Evolutionary conservation across 2,329 filamentous ascomycete genomes (phyloP).

Genomic region (Diaporthe vexans): DNA sequence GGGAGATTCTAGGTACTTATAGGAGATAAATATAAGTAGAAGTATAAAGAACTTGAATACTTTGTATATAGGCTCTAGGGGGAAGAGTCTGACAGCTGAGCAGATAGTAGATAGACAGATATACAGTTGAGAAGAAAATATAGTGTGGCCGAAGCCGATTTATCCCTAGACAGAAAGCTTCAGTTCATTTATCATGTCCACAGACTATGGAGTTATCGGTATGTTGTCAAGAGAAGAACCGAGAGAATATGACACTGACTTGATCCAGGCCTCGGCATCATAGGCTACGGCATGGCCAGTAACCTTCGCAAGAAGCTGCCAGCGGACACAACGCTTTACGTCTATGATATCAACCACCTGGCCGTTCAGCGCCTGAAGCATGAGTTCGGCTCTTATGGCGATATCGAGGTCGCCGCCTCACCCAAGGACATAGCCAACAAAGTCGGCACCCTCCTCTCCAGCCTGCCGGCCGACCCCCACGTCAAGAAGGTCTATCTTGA

Average conservation of each 20-base stretch:
- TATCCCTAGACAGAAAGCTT: too few relatives aligned
- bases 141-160: too few relatives aligned
- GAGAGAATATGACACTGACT: background rate
- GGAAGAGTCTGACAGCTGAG: too few relatives aligned
- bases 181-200: too few relatives aligned
- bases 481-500: background rate
- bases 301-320: background rate
- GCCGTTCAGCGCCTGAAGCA: background rate
- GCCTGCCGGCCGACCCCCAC: background rate
- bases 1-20: too few relatives aligned
- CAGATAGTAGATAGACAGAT: too few relatives aligned
- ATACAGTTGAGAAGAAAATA: too few relatives aligned
- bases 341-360: background rate
- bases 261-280: background rate
- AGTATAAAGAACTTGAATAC: too few relatives aligned
- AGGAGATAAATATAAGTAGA: too few relatives aligned
- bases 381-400: background rate
- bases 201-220: background rate
- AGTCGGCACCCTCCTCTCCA: background rate
- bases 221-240: background rate
- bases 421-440: background rate
- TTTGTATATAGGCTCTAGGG: too few relatives aligned
- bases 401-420: background rate
- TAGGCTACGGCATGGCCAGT: background rate
- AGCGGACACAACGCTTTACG: background rate